Conservation (phyloP, 148 eudicot genomes). For the Pouteria glomerata region DNA sequence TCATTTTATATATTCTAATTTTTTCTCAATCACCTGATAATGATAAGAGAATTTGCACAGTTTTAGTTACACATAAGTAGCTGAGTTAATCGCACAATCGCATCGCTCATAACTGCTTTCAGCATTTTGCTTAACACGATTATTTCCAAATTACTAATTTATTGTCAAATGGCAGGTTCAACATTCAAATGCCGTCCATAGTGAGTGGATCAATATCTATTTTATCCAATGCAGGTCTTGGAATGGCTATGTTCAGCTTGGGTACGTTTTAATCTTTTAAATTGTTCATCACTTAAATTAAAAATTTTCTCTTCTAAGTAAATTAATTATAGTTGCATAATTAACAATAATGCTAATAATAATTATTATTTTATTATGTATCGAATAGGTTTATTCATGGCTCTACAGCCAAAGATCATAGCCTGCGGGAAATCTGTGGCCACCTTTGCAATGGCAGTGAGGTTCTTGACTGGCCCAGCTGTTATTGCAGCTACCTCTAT, state of each 20-base stretch:
- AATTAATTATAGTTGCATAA: no score
- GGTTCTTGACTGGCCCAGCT: constrained; percentile 97
- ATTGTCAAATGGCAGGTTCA: constrained; percentile 69
- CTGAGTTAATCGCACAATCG: no score
- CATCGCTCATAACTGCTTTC: no score
- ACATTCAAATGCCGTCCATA: constrained; percentile 84
- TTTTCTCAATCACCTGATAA: no score
- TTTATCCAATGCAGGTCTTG: constrained; percentile 94
- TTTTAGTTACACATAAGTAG: no score
- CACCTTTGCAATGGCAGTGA: constrained; percentile 88
- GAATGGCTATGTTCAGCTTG: constrained; percentile 99
- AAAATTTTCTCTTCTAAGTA: no score
- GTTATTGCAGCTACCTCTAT: constrained; percentile 96
- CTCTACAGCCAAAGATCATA: constrained; percentile 85
- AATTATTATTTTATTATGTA: background rate
- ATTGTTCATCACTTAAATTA: background rate
- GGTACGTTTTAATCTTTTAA: constrained; percentile 31
- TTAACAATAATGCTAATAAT: background rate
- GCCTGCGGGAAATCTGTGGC: constrained; percentile 90
- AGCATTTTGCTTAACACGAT: no score
- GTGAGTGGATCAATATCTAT: constrained; percentile 83
- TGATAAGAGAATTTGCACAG: no score
- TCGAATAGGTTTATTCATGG: constrained; percentile 86
- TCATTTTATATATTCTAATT: no score
- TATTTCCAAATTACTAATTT: no score